A percentile compares a stretch with the other conserved stretches of the same genome.
Conservation (phyloP, 2,329 filamentous ascomycete species). For the Phaeosphaeriaceae sp. region DNA sequence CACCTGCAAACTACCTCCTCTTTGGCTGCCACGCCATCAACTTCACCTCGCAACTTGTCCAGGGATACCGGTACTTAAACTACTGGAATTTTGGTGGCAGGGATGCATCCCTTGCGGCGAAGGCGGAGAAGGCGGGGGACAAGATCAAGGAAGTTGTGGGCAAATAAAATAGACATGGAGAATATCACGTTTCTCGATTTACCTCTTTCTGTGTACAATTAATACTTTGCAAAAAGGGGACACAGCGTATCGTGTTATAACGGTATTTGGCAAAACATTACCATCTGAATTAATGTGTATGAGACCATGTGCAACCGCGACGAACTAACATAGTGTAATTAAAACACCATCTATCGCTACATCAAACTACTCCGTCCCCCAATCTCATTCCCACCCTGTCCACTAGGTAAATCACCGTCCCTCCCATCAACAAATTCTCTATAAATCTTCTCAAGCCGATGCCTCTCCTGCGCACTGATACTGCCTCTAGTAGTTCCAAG, state of each 20-base stretch:
- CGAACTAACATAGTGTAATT: no score
- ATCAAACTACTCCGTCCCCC: conserved; percentile 93
- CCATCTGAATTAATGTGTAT: no score
- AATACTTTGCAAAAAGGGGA: neutral
- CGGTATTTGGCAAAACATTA: neutral
- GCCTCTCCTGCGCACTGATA: conserved; percentile 79
- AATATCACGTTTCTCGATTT: neutral
- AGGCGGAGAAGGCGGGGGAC: conserved; percentile 20
- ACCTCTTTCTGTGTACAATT: neutral
- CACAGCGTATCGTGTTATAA: neutral
- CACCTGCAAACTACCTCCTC: conserved; percentile 70
- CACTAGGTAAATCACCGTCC: conserved; percentile 94
- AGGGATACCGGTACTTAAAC: conserved; percentile 67
- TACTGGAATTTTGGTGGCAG: conserved; percentile 63
- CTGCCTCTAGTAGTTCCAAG: conserved; percentile 79
- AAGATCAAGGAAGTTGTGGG: conserved; percentile 11
- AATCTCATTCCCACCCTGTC: conserved; percentile 89
- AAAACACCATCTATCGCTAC: conserved; percentile 54
- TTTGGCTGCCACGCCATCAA: conserved; percentile 72
- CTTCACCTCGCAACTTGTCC: conserved; percentile 65
- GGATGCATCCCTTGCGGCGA: conserved; percentile 50
- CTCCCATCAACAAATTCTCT: conserved; percentile 89
- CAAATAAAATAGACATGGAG: conserved; percentile 8
- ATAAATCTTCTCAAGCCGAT: conserved; percentile 80
- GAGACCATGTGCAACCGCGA: neutral